Conservation (phyloP, 73 alveolate genomes). For the Paramecium octaurelia region DNA sequence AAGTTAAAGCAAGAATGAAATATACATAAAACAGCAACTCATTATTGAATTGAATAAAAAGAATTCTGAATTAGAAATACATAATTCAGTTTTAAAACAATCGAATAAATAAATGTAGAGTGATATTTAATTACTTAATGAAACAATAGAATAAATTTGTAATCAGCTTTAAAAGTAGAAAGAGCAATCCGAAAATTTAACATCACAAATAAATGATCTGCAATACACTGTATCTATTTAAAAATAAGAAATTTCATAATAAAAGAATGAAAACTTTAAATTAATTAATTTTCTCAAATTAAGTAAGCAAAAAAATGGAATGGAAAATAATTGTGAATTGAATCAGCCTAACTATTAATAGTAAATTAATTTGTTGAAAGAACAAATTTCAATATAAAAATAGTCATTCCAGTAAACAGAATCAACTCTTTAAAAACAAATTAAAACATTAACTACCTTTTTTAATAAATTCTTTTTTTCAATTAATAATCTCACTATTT, state of each 20-base stretch:
- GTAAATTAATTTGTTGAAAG: not conserved
- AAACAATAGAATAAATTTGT: not conserved
- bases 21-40: not conserved
- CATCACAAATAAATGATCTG: not conserved
- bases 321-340: not conserved
- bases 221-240: not conserved
- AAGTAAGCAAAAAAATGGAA: not conserved
- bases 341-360: not conserved
- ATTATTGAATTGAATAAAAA: not conserved
- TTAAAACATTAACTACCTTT: not conserved
- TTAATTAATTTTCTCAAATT: not conserved
- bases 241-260: not conserved
- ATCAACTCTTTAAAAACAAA: not conserved
- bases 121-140: not conserved
- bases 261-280: not conserved
- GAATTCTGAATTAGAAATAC: not conserved
- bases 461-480: not conserved
- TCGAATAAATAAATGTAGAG: not conserved
- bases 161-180: not conserved
- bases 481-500: not conserved
- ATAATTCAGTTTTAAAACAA: not conserved
- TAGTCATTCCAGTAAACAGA: not conserved
- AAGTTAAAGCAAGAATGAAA: not conserved
- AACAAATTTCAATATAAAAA: not conserved
- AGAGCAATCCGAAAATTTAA: not conserved